A percentile compares a stretch with the other conserved stretches of the same genome.
These are phyloP conservation scores for Thuidium tamariscinum DNA, from an alignment of 225 moss, liverwort and hornwort species.

Conservation along the genomic window DNA sequence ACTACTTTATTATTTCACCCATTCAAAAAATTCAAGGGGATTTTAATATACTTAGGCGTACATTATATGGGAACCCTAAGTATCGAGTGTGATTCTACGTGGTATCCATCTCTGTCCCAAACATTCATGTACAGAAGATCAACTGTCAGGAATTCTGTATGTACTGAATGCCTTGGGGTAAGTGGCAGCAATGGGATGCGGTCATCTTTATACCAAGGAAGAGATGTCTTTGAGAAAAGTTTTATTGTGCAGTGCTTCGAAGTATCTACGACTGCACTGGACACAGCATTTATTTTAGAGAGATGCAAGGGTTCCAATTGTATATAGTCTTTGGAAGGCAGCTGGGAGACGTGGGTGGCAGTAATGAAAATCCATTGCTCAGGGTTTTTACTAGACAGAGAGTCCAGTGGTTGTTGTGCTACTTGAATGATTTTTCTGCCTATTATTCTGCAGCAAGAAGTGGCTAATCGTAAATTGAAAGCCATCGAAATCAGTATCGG, in stretches of 20 bases:
- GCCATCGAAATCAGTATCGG: constrained; percentile 62
- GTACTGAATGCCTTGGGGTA: neutral
- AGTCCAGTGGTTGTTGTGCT: neutral
- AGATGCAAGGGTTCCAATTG: neutral
- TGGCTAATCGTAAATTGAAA: constrained; percentile 65
- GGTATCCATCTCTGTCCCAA: neutral
- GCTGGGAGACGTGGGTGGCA: neutral
- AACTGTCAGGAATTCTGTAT: neutral
- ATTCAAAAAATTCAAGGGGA: neutral
- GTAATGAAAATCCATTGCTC: neutral
- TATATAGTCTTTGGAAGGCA: neutral
- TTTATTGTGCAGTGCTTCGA: neutral
- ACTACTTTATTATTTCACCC: no score
- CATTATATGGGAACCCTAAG: neutral
- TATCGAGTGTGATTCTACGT: neutral
- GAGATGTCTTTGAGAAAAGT: neutral
- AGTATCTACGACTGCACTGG: neutral
- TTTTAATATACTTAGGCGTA: neutral
- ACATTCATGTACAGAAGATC: neutral
- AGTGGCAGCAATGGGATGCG: neutral
- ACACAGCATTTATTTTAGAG: neutral
- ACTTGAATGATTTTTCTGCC: neutral
- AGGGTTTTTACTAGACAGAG: neutral
- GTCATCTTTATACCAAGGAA: neutral
- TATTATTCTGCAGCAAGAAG: constrained; percentile 59